Conservation (phyloP, 164 flowering plant genomes). For the Magnolia kwangsiensis region DNA sequence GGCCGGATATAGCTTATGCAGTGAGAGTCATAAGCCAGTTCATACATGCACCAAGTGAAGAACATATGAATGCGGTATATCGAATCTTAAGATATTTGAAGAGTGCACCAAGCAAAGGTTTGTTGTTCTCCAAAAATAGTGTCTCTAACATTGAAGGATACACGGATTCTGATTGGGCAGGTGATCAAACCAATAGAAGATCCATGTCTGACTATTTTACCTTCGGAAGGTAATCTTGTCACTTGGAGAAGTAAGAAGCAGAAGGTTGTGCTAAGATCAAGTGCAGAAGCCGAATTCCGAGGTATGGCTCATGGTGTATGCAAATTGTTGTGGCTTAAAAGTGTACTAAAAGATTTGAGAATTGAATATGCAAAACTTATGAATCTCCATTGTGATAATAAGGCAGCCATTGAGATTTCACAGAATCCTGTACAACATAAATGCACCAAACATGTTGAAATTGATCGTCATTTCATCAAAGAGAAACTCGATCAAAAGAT, state of each 20-base stretch:
- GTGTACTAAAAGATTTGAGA: background rate
- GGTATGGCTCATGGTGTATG: constrained; percentile 7
- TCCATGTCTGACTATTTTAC: no score
- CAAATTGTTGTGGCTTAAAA: background rate
- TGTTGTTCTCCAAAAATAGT: no score
- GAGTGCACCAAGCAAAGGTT: no score
- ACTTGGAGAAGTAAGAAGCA: background rate
- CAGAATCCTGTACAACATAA: no score
- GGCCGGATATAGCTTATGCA: background rate
- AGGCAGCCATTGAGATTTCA: background rate
- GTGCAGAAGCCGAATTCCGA: no score
- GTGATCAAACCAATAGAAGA: background rate
- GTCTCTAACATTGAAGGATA: no score
- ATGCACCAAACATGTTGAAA: no score
- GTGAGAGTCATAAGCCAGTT: background rate
- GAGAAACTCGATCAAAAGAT: no score
- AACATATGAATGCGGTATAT: no score
- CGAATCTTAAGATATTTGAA: no score
- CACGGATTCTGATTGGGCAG: background rate
- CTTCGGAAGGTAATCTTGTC: no score
- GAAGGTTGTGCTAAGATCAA: background rate
- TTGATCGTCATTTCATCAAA: no score
- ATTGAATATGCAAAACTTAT: constrained; percentile 1
- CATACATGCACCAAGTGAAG: background rate
- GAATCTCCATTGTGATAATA: constrained; percentile 1